These are phyloP conservation scores for Psilocybe mexicana DNA, from an alignment of 1,284 basidiomycete genomes.

Conservation along the genomic window DNA sequence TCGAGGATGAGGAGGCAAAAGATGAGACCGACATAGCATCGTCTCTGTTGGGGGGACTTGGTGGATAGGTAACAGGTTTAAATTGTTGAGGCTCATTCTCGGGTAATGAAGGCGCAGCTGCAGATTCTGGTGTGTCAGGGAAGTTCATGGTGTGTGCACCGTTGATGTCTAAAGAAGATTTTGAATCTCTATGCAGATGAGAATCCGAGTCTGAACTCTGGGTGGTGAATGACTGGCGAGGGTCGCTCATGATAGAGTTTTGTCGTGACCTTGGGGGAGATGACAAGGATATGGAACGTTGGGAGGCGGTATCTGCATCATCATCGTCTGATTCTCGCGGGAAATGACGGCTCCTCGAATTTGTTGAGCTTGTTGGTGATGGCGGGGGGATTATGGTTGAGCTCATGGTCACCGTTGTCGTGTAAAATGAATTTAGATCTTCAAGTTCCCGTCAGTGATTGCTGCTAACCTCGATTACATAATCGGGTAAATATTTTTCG, in stretches of 20 bases:
- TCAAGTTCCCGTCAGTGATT: neutral
- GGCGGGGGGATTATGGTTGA: constrained; percentile 24
- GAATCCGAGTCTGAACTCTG: constrained; percentile 39
- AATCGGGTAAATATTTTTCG: constrained; percentile 5
- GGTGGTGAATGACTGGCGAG: constrained; percentile 32
- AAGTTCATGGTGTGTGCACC: constrained; percentile 22
- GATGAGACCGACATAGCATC: constrained; percentile 63
- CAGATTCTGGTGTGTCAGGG: constrained; percentile 51
- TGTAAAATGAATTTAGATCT: neutral
- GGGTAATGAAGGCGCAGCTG: constrained; percentile 48
- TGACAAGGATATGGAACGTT: constrained; percentile 72
- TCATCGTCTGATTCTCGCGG: constrained; percentile 41
- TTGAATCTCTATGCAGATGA: constrained; percentile 44
- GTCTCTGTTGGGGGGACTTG: constrained; percentile 46
- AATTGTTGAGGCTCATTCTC: constrained; percentile 30
- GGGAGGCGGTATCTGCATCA: constrained; percentile 78
- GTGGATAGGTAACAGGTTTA: constrained; percentile 54
- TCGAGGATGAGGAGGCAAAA: constrained; percentile 63
- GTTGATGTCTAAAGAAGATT: constrained; percentile 24
- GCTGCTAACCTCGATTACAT: constrained; percentile 7
- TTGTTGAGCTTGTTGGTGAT: constrained; percentile 23
- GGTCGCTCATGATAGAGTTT: constrained; percentile 32
- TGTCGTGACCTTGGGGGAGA: constrained; percentile 54
- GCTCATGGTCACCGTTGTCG: constrained; percentile 19
- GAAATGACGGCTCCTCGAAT: constrained; percentile 13